Evolutionary conservation across 306 rosid genomes (phyloP).

Genomic region (Arachis stenosperma): DNA sequence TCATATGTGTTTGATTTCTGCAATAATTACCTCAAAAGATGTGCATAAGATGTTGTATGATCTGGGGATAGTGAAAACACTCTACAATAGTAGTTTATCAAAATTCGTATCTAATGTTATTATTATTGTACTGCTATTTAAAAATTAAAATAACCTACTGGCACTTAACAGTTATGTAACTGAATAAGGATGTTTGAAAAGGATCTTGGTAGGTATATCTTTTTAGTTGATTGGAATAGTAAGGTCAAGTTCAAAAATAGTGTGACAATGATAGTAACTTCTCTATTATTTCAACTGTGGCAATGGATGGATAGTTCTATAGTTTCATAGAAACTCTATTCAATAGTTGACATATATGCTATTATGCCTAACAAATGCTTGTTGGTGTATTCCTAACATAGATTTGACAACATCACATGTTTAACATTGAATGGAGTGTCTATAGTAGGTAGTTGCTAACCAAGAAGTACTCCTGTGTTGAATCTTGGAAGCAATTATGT

Average conservation of each 20-base stretch:
- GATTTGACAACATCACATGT: no score
- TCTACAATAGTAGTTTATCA: no score
- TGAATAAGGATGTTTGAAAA: not conserved
- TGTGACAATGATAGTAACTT: not conserved
- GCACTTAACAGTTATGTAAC: not conserved
- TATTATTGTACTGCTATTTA: constrained; percentile 12
- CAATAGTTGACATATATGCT: no score
- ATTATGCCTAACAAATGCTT: no score
- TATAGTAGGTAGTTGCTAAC: no score
- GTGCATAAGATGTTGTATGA: no score
- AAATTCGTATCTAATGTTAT: not conserved
- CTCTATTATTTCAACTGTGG: constrained; percentile 21
- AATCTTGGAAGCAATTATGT: constrained; percentile 13
- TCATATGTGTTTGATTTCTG: no score
- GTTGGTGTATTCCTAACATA: no score
- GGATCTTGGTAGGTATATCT: constrained; percentile 4
- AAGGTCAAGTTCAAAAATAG: not conserved
- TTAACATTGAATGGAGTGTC: no score
- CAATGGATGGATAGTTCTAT: constrained; percentile 1
- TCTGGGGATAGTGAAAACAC: no score
- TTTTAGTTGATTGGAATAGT: constrained; percentile 2
- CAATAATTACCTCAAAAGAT: no score
- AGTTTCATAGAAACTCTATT: not conserved
- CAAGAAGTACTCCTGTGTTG: not conserved
- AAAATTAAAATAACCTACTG: not conserved